Evolutionary conservation across 2,329 filamentous ascomycete species (phyloP), one percentile per base, ranked within the genome.

Genomic region (Penicillium sp.): DNA sequence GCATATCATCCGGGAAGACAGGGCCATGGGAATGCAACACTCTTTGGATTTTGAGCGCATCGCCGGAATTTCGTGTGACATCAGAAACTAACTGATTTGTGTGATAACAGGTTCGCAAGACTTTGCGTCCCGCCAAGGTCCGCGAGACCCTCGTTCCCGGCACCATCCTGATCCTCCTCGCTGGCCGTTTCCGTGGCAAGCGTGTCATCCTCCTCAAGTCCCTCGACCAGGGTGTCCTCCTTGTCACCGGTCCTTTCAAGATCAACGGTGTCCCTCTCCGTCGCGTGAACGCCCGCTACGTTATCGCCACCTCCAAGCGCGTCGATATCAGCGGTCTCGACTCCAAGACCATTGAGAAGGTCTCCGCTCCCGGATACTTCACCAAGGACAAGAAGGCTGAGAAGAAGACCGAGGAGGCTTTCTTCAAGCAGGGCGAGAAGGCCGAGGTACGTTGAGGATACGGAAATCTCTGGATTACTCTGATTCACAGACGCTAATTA

Each of bases 381-480:
- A 87, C 88, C 72, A 87, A 87, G 73, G 93, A 97, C 77, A 95
- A 95, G 86, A 80, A 77, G 67, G 74, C 80, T 70, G 84, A 90
- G 78, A 89, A 95, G 82, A 95, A 96, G 88, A 87, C 88, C 69
- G 92, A 99, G 84, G 92, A 96, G 75, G 89, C 91, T 75, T 99
- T 99, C 86, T 96, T 97, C 87, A 91, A 93, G 85, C 90, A 96
- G 83, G 81, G 91, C 77, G 91, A 96, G 86, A 95, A 95, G 86
- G 81, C 89, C 74, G 83, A 95, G 89, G 90, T 95, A 83, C 64
- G 88, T 68, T 51, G 53, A 9, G 30, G 30, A 29, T 38, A 27
- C 41, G 29, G 2, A 10, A 33, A 12, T 41, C 14, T n/a, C 25
- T 44, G 49, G 18, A 18, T 37, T 39, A 10, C 6, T 8, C 19